Evolutionary conservation across 2,329 filamentous ascomycete genomes (phyloP), one percentile per base, ranked within the genome.

Genomic region (Magnaporthiopsis incrustans): DNA sequence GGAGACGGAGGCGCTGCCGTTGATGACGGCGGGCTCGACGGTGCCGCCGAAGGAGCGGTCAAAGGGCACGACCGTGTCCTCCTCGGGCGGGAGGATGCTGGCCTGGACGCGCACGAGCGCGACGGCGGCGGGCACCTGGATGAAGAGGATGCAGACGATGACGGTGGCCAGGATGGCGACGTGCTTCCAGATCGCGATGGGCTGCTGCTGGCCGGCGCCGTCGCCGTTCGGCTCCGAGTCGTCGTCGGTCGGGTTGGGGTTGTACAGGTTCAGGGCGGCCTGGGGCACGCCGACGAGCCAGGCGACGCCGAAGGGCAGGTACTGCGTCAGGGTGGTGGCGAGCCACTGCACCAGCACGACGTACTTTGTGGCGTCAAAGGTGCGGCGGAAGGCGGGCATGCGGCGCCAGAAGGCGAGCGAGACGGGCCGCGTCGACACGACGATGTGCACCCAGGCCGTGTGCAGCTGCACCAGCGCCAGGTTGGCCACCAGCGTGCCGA

Each of bases 31-130:
- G n/a, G 90, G 87, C 68, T 89, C 85, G 33, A 94, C 85, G 73
- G 87, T 89, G 69, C 91, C 91, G 67, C 84, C 85, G 71, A 96
- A 96, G 35, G 88, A 89, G 68, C 92, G 90, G 80, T 98, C 94
- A 71, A 98, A 97, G 38, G 91, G 89, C 50, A 98, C 88, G 68
- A 97, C 90, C 32, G 91, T 87, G 77, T 96, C 89, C 68, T 92
- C 84, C 25, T 91, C 87, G 65, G 91, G 88, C 0, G 92, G 85
- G 3, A 98, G 85, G 69, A 97, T 86, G 61, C 91, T 94, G 8
- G 93, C 92, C 74, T 96, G 92, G 50, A 97, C 87, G 67, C 94
- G 91, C 68, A 89, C 82, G 65, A 96, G 85, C 27, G 91, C 85
- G 38, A 94, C 89, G 65, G 85, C 83, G 56, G 91, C 85, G 25